phyloP scores from a whole-genome alignment of 164 flowering plant genomes.

The Stephania cephalantha region DNA sequence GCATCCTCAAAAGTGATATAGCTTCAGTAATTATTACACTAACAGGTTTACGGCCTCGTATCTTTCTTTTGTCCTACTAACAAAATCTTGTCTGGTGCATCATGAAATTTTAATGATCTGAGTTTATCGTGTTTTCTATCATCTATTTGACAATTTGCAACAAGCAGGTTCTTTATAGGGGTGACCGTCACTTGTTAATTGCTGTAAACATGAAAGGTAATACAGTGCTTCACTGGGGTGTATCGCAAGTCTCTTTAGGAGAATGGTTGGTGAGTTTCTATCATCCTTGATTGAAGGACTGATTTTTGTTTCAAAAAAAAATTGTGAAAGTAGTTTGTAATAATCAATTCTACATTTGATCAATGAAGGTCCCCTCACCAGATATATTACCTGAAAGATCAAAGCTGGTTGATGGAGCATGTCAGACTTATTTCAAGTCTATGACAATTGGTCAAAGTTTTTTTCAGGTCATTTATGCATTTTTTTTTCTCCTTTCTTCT shows the following conservation, averaged over 20 bases:
- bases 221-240: constrained; percentile 41
- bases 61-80: neutral
- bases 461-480: constrained; percentile 27
- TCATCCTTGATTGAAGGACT: neutral
- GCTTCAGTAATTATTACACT: neutral
- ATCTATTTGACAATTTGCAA: neutral
- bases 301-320: neutral
- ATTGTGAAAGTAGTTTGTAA: neutral
- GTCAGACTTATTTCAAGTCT: constrained; percentile 39
- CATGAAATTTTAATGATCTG: neutral
- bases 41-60: neutral
- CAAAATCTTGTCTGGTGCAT: neutral
- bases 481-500: neutral
- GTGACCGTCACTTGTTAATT: constrained; percentile 27
- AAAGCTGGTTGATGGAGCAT: constrained; percentile 38
- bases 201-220: constrained; percentile 28
- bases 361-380: constrained; percentile 30
- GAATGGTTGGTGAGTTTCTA: constrained; percentile 42
- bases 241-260: constrained; percentile 27
- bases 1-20: neutral
- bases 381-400: constrained; percentile 40
- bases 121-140: neutral
- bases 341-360: neutral
- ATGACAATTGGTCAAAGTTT: constrained; percentile 18
- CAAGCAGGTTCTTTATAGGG: constrained; percentile 25